Conservation (phyloP, 129 eudicot species). For the Escallonia herrerae region DNA sequence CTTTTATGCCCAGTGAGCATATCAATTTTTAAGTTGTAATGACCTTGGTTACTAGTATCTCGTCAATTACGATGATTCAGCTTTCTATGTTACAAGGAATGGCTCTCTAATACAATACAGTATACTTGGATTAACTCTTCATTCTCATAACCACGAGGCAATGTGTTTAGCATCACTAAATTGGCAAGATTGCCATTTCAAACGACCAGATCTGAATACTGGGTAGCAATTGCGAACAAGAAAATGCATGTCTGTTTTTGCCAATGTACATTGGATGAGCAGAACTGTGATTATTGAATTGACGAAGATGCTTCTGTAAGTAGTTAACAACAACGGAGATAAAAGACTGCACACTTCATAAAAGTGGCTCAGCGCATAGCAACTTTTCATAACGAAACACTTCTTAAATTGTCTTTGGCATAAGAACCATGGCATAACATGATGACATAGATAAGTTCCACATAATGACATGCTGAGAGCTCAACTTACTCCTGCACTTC, state of each 20-base stretch:
- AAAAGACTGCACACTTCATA: not conserved
- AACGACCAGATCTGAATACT: not conserved
- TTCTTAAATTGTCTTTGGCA: not conserved
- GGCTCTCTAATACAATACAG: too few relatives aligned
- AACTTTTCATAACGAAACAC: not conserved
- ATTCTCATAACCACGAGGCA: too few relatives aligned
- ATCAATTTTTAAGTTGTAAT: too few relatives aligned
- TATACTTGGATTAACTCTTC: too few relatives aligned
- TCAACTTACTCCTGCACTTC: too few relatives aligned
- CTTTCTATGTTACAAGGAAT: too few relatives aligned
- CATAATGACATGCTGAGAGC: not conserved
- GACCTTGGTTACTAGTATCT: too few relatives aligned
- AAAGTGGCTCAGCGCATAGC: not conserved
- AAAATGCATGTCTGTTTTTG: not conserved
- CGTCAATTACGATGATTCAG: too few relatives aligned
- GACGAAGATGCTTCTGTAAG: not conserved
- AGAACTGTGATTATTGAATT: not conserved
- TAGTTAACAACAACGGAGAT: not conserved
- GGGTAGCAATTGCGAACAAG: not conserved
- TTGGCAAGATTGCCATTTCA: too few relatives aligned
- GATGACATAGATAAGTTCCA: not conserved
- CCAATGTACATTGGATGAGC: not conserved
- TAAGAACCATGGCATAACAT: not conserved
- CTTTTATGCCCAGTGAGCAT: too few relatives aligned
- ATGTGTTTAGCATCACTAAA: too few relatives aligned